Percentiles rank a stretch among this genome's conserved stretches.
Evolutionary conservation across 2,329 filamentous ascomycete species (phyloP).

Genomic region (Curvularia verruculosa): DNA sequence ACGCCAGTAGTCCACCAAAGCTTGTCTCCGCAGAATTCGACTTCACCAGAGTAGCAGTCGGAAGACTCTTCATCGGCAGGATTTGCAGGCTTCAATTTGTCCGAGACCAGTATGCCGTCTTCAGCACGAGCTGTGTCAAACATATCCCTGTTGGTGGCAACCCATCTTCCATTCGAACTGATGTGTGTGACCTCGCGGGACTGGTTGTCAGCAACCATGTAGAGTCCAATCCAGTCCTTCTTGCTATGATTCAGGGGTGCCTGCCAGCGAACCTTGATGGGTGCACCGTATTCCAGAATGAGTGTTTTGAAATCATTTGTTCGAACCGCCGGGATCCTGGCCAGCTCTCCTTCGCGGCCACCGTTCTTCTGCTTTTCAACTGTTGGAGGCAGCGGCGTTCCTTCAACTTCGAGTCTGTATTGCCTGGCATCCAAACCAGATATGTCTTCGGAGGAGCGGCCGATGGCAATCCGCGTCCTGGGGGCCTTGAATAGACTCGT

Average conservation of each 20-base stretch:
- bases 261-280: slow-evolving; percentile 88
- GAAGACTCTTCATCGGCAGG: slow-evolving; percentile 57
- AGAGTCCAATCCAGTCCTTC: slow-evolving; percentile 94
- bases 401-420: slow-evolving; percentile 78
- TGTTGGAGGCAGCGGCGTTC: slow-evolving; percentile 59
- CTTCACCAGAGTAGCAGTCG: slow-evolving; percentile 75
- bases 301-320: slow-evolving; percentile 72
- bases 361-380: slow-evolving; percentile 66
- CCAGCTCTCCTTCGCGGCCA: slow-evolving; percentile 75
- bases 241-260: slow-evolving; percentile 86
- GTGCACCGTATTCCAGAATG: slow-evolving; percentile 85
- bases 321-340: slow-evolving; percentile 67
- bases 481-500: slow-evolving; percentile 87
- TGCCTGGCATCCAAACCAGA: slow-evolving; percentile 78
- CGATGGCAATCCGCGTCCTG: slow-evolving; percentile 83
- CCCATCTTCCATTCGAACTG: slow-evolving; percentile 86
- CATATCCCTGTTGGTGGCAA: slow-evolving; percentile 75
- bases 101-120: slow-evolving; percentile 73
- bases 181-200: slow-evolving; percentile 84
- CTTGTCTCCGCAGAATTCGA: slow-evolving; percentile 89
- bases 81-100: slow-evolving; percentile 62
- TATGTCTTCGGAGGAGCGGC: slow-evolving; percentile 77
- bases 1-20: slow-evolving; percentile 97
- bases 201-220: slow-evolving; percentile 92
- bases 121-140: slow-evolving; percentile 80